A percentile compares a stretch with the other conserved stretches of the same genome.
phyloP scores from a whole-genome alignment of 192 early-diverging fungal genomes.

The Podila minutissima region DNA sequence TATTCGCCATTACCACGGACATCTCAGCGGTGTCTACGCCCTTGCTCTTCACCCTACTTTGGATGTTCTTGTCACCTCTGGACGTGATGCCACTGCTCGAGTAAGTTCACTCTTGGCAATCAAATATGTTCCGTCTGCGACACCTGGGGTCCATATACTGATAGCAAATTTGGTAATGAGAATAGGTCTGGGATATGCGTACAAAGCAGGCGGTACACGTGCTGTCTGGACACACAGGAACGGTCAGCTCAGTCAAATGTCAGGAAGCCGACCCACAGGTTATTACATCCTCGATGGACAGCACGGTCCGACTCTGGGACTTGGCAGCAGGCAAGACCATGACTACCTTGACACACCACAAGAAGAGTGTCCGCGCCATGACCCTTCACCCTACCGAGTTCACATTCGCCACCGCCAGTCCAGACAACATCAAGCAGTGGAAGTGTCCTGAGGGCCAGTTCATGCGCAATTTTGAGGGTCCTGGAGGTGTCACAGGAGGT shows the following conservation, averaged over 20 bases:
- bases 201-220: constrained; percentile 94
- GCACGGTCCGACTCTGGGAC: constrained; percentile 96
- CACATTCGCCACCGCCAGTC: constrained; percentile 87
- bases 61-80: constrained; percentile 94
- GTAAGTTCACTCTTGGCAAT: constrained; percentile 58
- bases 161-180: constrained; percentile 1
- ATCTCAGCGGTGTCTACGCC: constrained; percentile 94
- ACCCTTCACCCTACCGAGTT: constrained; percentile 95
- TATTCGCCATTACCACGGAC: constrained; percentile 98
- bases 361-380: constrained; percentile 93
- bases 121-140: not conserved
- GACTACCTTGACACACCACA: constrained; percentile 96
- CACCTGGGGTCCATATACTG: not conserved
- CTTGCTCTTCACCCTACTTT: constrained; percentile 93
- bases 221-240: constrained; percentile 86
- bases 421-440: constrained; percentile 98
- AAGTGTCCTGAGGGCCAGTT: constrained; percentile 95
- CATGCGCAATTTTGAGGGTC: constrained; percentile 92
- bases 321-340: constrained; percentile 96
- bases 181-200: constrained; percentile 97
- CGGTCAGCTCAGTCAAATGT: constrained; percentile 87
- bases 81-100: constrained; percentile 93
- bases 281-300: constrained; percentile 93
- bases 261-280: constrained; percentile 98
- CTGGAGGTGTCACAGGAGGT: constrained; percentile 84